Evolutionary conservation across 78 protist species (phyloP), one percentile per base, ranked within the genome.

Genomic region (Emiliania huxleyi): DNA sequence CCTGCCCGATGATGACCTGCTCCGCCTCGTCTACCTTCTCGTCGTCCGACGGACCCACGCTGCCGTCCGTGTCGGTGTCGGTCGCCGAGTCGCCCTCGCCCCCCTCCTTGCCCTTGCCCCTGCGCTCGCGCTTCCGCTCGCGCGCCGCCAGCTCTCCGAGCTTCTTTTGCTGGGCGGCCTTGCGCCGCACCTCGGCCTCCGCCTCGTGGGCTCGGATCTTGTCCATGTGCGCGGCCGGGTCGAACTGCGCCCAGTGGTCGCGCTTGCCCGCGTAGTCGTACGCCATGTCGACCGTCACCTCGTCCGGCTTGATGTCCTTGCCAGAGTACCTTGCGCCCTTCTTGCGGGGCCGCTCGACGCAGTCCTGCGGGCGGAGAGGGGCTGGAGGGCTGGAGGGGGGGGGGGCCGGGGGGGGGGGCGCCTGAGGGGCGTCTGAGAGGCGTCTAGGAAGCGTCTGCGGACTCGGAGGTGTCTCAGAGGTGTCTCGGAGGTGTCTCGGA

Each of bases 191-290:
- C 89, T 55, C 91, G 19, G 4, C 37, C 77, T 88, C 91, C 29
- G 0, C 5, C 71, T 85, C 71, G 44, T 48, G 43, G 18, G 25
- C 25, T 26, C 2, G 21, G 5, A 85, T 19, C 45, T 48, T 1
- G 33, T 33, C 44, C 71, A 0, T n/a, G 90, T 85, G 94, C 6
- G 21, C 21, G 38, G 46, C 33, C 1, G 97, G 93, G 81, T 97
- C 97, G 92, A 95, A 98, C 21, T 98, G 99, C 77, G 95, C 96
- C 98, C 98, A 98, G 18, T 97, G 93, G 77, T 96, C 97, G 44
- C 98, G 94, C 92, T 98, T 98, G 35, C 96, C 95, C 12, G 97
- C 99, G 48, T 94, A 98, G 29, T 43, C 93, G 35, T 96, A 69
- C 1, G 46, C 42, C 49, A 89, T 42, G 29, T 55, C 92, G 35